These are phyloP conservation scores for Atractiella rhizophila DNA, from an alignment of 768 basidiomycete genomes.

Conservation along the genomic window DNA sequence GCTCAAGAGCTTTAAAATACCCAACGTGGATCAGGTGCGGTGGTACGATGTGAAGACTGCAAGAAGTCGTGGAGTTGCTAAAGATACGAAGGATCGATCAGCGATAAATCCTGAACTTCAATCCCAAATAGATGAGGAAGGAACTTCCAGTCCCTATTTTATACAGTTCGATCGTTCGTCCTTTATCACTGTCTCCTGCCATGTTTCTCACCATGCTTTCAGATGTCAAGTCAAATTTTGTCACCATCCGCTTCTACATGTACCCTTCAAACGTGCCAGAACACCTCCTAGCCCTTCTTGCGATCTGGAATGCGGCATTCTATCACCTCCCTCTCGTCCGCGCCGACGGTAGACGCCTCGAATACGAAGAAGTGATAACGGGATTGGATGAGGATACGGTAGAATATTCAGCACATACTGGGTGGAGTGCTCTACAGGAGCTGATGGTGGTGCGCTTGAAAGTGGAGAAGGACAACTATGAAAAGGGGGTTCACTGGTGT, in stretches of 20 bases:
- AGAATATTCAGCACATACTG: conserved; percentile 48
- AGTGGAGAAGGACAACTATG: conserved; percentile 58
- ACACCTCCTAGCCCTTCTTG: conserved; percentile 31
- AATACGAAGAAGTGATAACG: conserved; percentile 75
- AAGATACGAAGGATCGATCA: conserved; percentile 19
- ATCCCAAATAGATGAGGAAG: conserved; percentile 42
- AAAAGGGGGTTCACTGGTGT: conserved; percentile 62
- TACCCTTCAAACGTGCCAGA: conserved; percentile 48
- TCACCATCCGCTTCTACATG: conserved; percentile 51
- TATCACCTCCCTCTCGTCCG: conserved; percentile 63
- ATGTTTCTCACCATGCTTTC: not conserved
- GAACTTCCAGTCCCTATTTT: conserved; percentile 50
- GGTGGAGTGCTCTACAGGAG: conserved; percentile 60
- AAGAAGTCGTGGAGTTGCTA: conserved; percentile 36
- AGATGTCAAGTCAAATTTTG: conserved; percentile 58
- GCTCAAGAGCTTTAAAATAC: conserved; percentile 65
- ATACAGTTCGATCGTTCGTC: conserved; percentile 52
- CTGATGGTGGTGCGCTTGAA: conserved; percentile 49
- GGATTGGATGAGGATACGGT: conserved; percentile 76
- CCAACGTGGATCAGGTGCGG: conserved; percentile 63
- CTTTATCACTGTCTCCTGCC: fast-evolving
- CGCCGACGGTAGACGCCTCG: conserved; percentile 39
- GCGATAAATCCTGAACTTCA: conserved; percentile 26
- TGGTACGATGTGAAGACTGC: conserved; percentile 59
- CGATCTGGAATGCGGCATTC: conserved; percentile 51